Conservation (phyloP, 2,329 filamentous ascomycete species). For the Pezizomycotina sp. region DNA sequence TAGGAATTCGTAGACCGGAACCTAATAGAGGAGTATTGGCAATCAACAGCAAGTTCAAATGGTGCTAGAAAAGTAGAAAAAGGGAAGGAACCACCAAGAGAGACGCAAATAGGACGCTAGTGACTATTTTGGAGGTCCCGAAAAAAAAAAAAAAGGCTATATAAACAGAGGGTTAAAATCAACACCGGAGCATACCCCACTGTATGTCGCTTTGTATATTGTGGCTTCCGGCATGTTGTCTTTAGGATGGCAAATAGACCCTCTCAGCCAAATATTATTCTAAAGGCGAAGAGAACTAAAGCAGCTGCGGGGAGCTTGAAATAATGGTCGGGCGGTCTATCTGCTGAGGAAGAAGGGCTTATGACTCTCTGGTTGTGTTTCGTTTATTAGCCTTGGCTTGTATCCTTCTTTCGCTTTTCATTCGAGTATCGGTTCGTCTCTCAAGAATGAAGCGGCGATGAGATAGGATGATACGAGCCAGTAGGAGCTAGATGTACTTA, state of each 20-base stretch:
- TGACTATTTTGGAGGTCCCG: too few species aligned
- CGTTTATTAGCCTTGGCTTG: too few species aligned
- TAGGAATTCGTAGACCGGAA: conserved; percentile 82
- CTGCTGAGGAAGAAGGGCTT: neutral
- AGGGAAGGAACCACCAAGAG: too few species aligned
- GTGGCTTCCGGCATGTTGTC: conserved; percentile 25
- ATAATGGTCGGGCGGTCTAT: neutral
- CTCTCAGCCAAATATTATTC: neutral
- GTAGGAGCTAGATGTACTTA: too few species aligned
- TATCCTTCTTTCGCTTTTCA: too few species aligned
- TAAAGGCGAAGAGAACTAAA: neutral
- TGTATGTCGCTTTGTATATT: conserved; percentile 53
- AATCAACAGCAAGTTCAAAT: conserved; percentile 7
- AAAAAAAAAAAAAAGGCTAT: neutral
- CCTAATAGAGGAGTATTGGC: conserved; percentile 36
- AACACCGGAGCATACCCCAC: conserved; percentile 35
- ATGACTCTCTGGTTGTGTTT: too few species aligned
- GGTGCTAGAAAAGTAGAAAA: conserved; percentile 1
- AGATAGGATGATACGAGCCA: too few species aligned
- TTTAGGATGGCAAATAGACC: neutral
- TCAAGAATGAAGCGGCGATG: too few species aligned
- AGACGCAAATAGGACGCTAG: too few species aligned
- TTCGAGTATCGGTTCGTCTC: too few species aligned
- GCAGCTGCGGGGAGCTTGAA: neutral
- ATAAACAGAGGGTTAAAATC: conserved; percentile 28